Percentiles rank a stretch among this genome's conserved stretches.
These are phyloP conservation scores for Fusarium nisikadoi DNA, from an alignment of 2,329 filamentous ascomycete species.

Conservation along the genomic window DNA sequence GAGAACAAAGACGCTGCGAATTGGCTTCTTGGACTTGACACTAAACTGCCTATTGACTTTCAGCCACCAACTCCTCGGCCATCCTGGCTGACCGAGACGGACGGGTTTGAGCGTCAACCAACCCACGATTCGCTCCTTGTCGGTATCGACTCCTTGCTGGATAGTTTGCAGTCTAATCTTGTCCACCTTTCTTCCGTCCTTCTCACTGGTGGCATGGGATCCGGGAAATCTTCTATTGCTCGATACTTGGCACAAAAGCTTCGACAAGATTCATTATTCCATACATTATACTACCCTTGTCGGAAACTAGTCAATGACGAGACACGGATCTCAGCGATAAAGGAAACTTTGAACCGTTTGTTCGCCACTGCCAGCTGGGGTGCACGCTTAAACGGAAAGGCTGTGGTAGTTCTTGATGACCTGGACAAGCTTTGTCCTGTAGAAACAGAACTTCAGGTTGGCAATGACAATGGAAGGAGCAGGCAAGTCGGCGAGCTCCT, in stretches of 20 bases:
- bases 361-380: constrained; percentile 95
- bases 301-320: constrained; percentile 91
- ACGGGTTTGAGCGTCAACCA: constrained; percentile 65
- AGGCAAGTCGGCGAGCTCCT: constrained; percentile 92
- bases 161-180: constrained; percentile 78
- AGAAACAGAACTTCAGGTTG: constrained; percentile 93
- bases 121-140: constrained; percentile 73
- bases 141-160: constrained; percentile 82
- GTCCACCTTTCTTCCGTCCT: constrained; percentile 89
- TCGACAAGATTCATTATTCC: constrained; percentile 77
- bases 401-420: constrained; percentile 90
- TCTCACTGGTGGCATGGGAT: constrained; percentile 86
- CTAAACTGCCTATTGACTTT: constrained; percentile 78
- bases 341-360: constrained; percentile 83
- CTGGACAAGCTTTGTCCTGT: constrained; percentile 91
- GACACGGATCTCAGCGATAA: constrained; percentile 87
- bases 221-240: constrained; percentile 87
- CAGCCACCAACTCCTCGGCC: constrained; percentile 78
- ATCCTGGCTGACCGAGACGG: constrained; percentile 60
- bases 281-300: constrained; percentile 87
- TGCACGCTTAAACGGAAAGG: constrained; percentile 82
- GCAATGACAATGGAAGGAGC: constrained; percentile 92
- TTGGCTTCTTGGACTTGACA: constrained; percentile 84
- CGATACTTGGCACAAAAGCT: constrained; percentile 80
- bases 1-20: constrained; percentile 61